Evolutionary conservation across 129 eudicot species (phyloP).

Genomic region (Centella asiatica): DNA sequence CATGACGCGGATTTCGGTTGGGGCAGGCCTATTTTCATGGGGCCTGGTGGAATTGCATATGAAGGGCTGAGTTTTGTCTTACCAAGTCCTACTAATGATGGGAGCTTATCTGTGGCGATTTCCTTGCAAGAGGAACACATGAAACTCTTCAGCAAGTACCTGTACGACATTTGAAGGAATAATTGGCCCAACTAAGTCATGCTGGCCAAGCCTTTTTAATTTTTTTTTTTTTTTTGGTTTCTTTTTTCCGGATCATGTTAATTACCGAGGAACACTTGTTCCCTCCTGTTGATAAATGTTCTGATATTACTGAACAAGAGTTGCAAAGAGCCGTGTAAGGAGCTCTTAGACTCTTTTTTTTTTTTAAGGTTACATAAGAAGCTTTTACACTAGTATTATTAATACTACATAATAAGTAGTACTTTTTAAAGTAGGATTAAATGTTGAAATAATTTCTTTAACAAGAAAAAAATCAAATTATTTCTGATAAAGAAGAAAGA

Average conservation of each 20-base stretch:
- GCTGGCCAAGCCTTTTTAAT: not conserved
- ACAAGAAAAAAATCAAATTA: no score
- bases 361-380: no score
- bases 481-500: no score
- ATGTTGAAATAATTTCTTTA: no score
- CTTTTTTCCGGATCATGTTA: not conserved
- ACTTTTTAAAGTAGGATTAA: no score
- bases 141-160: constrained; percentile 56
- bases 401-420: no score
- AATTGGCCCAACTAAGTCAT: not conserved
- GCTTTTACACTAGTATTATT: no score
- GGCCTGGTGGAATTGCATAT: constrained; percentile 44
- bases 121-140: constrained; percentile 70
- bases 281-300: not conserved
- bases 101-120: constrained; percentile 68
- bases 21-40: constrained; percentile 65
- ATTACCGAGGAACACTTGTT: not conserved
- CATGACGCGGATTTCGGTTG: constrained; percentile 78
- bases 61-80: constrained; percentile 76
- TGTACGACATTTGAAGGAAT: constrained; percentile 54
- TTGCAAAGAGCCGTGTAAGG: constrained; percentile 7
- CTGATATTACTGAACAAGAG: not conserved
- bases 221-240: not conserved
- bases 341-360: not conserved
- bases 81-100: constrained; percentile 62